Evolutionary conservation across 345 rosid genomes (phyloP).

Genomic region (Populus euphratica): DNA sequence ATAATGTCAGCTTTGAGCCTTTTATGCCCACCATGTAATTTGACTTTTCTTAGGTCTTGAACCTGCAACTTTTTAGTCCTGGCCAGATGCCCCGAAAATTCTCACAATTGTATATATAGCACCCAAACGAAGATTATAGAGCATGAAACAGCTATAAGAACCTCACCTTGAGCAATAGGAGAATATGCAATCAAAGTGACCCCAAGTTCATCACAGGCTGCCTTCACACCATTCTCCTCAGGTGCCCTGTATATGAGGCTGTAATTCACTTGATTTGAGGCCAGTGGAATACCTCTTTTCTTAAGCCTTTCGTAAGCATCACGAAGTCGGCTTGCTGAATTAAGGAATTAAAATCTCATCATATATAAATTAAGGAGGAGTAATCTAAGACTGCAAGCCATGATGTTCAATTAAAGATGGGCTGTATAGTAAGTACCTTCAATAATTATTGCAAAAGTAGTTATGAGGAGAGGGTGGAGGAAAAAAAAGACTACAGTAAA

Average conservation of each 20-base stretch:
- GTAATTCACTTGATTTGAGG: slow-evolving; percentile 96
- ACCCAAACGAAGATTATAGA: slow-evolving; percentile 5
- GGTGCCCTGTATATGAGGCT: slow-evolving; percentile 86
- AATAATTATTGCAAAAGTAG: neutral
- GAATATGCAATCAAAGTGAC: slow-evolving; percentile 86
- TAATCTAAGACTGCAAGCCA: neutral
- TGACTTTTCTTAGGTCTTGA: neutral
- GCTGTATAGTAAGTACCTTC: neutral
- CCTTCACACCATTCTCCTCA: slow-evolving; percentile 84
- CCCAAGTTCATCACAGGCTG: slow-evolving; percentile 90
- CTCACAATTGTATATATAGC: neutral
- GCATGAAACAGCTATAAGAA: neutral
- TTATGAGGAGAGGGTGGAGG: neutral
- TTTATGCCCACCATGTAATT: neutral
- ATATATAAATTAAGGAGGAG: neutral
- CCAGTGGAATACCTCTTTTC: slow-evolving; percentile 86
- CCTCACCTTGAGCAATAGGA: slow-evolving; percentile 90
- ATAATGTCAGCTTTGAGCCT: neutral
- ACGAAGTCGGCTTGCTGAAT: slow-evolving; percentile 71
- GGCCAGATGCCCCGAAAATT: neutral
- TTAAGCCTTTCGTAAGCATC: slow-evolving; percentile 73
- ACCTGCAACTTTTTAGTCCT: neutral
- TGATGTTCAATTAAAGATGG: neutral
- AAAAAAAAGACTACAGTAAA: neutral
- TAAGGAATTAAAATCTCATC: slow-evolving; percentile 6